Base-by-base conservation (phyloP, 1,284 basidiomycete genomes). In the Hymenochaete sp. region DNA sequence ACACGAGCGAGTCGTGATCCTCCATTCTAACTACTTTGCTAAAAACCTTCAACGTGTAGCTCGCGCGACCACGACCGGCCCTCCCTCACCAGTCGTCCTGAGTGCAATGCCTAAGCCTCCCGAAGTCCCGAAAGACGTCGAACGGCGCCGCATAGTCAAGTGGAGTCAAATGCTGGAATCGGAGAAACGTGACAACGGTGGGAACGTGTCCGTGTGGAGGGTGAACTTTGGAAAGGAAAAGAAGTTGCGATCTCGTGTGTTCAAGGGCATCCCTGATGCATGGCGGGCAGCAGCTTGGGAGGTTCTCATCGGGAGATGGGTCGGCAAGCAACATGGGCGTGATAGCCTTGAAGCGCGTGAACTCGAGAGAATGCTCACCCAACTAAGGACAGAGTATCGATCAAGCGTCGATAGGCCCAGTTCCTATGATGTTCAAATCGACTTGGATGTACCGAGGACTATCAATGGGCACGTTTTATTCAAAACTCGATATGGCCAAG, bases 261-360 rank as follows among this genome's bases (percentile, higher is more conserved):
- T 89, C 71, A 99, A 99, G 62, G 96, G 95, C 41, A 81, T 98
- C 19, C 96, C 95, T 0, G 95, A 98, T 63, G 76, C 92, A 36
- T 98, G 96, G 95, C 74, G 96, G 38, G 72, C 79, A 48, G 93
- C 89, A 1, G 91, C 84, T 1, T 99, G 95, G 95, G 85, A 84
- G 56, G 73, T 87, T 4, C 64, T 97, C 51, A 60, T 67, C 2
- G 61, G 66, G 11, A 42, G 47, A 72, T 83, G 68, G 68, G 65
- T 47, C 54, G 68, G 70, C n/a, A 62, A 64, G 47, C 55, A 61
- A 28, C 69, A 72, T 48, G n/a, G n/a, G n/a, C 59, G 72, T 38
- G 57, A 62, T 48, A 57, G 55, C 45, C 64, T 78, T 16, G 71
- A 62, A 28, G 57, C 61, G 40, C 38, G 41, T n/a, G 18, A 29